Base-by-base conservation (phyloP, 192 early-diverging fungal genomes). In the Coemansia aciculifera region DNA sequence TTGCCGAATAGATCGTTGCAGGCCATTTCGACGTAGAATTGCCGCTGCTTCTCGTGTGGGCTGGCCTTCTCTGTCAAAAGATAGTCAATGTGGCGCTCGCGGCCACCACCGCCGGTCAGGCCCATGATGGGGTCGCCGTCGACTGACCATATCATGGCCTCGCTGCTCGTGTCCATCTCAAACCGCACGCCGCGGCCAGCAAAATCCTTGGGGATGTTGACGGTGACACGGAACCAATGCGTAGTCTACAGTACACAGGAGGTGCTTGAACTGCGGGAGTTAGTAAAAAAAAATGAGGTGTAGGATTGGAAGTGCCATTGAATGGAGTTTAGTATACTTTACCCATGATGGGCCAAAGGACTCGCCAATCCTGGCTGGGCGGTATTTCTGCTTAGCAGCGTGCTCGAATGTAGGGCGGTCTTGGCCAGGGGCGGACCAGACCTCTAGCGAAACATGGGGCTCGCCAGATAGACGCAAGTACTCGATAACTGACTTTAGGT, bases 1-100 rank as follows among this genome's bases (percentile, higher is more conserved):
- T 79, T 85, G n/a, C 96, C 95, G 84, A 96, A 95, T 86, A 97
- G 87, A 7, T 89, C 91, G 69, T 98, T 97, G 73, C 92, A 94
- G 0, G 92, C 94, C 81, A 94, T 89, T 68, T 97, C 97, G 43
- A 97, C 72, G 75, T 91, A 97, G 40, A 96, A 86, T 40, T 89
- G 77, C 48, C 90, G 89, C 56, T 23, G 79, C 62, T 73, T 44
- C 84, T 85, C 75, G 73, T 42, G 73, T 49, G 17, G 74, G 12
- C 59, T 70, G 0, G 86, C 87, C 31, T 64, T 66, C 3, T 69
- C 39, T 2, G 84, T 79, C 56, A 89, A 36, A 5, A 76, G 46
- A 59, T 81, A 86, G 57, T 89, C 87, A 31, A 86, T 82, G 66
- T 88, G 89, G 15, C 85, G 72, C 65, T 89, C 85, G 48, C 62